A percentile compares a stretch with the other conserved stretches of the same genome.
Conservation (phyloP, 2,329 filamentous ascomycete species). For the Cladophialophora yegresii region DNA sequence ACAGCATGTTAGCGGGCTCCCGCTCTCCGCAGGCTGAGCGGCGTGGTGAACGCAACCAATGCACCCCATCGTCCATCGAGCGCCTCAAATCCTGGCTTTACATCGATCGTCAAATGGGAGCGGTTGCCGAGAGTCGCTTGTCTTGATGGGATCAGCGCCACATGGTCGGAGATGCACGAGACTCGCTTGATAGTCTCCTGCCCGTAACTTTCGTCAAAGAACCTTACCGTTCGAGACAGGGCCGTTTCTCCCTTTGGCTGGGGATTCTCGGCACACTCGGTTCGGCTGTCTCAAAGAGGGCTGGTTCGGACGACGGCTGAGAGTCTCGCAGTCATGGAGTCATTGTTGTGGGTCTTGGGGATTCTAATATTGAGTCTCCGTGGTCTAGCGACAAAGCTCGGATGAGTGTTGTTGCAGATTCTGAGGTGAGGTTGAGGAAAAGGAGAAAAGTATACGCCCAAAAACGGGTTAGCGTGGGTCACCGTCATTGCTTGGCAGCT, state of each 20-base stretch:
- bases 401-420: neutral
- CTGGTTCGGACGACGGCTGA: neutral
- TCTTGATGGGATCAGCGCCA: constrained; percentile 16
- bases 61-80: neutral
- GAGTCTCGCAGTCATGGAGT: neutral
- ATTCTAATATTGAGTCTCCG: neutral
- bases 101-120: neutral
- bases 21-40: constrained; percentile 11
- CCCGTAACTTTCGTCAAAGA: neutral
- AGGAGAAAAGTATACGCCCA: constrained; percentile 13
- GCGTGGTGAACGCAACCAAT: neutral
- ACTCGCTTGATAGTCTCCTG: neutral
- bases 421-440: constrained; percentile 15
- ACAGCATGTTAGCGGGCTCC: constrained; percentile 1
- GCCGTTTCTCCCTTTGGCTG: constrained; percentile 4
- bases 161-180: constrained; percentile 16
- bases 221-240: neutral
- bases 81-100: neutral
- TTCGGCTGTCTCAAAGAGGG: neutral
- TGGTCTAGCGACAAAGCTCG: constrained; percentile 10
- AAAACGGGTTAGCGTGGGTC: neutral
- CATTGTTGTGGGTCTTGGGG: neutral
- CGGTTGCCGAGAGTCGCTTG: neutral
- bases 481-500: constrained; percentile 15
- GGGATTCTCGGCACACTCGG: neutral